Evolutionary conservation across 306 rosid species (phyloP).

Genomic region (Abrus precatorius): DNA sequence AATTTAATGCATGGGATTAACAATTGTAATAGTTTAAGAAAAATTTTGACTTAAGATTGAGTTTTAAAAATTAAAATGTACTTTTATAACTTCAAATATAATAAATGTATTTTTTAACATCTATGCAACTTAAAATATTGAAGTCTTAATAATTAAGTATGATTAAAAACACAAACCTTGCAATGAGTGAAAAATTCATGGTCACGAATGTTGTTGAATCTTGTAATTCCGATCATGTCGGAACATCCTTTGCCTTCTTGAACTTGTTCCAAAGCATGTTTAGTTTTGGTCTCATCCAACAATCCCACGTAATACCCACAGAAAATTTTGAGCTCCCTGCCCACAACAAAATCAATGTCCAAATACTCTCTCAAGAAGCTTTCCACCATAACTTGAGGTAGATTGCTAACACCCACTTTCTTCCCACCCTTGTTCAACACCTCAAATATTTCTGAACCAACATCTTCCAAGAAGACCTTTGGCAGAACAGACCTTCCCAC

Average conservation of each 20-base stretch:
- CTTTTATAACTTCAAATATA: too few species aligned
- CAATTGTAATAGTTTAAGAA: too few species aligned
- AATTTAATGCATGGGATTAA: too few species aligned
- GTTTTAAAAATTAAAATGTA: too few species aligned
- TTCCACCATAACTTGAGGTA: constrained; percentile 82
- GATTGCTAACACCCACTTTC: constrained; percentile 66
- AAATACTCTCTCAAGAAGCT: constrained; percentile 80
- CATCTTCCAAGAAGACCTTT: constrained; percentile 78
- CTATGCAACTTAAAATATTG: not conserved
- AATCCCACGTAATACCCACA: constrained; percentile 78
- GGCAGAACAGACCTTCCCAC: constrained; percentile 77
- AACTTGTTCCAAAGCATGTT: constrained; percentile 47
- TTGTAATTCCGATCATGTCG: constrained; percentile 66
- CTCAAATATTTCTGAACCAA: constrained; percentile 74
- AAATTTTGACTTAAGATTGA: too few species aligned
- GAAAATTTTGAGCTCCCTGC: constrained; percentile 70
- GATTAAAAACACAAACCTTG: constrained; percentile 58
- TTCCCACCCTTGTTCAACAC: constrained; percentile 59
- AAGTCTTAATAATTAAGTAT: not conserved
- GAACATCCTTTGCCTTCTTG: constrained; percentile 45
- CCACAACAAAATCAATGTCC: constrained; percentile 72
- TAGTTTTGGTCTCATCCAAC: constrained; percentile 57
- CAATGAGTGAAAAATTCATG: constrained; percentile 60
- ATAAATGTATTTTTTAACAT: not conserved
- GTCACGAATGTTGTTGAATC: constrained; percentile 43